These are phyloP conservation scores for Thermochaetoides dissita DNA, from an alignment of 2,329 filamentous ascomycete genomes.

Conservation along the genomic window DNA sequence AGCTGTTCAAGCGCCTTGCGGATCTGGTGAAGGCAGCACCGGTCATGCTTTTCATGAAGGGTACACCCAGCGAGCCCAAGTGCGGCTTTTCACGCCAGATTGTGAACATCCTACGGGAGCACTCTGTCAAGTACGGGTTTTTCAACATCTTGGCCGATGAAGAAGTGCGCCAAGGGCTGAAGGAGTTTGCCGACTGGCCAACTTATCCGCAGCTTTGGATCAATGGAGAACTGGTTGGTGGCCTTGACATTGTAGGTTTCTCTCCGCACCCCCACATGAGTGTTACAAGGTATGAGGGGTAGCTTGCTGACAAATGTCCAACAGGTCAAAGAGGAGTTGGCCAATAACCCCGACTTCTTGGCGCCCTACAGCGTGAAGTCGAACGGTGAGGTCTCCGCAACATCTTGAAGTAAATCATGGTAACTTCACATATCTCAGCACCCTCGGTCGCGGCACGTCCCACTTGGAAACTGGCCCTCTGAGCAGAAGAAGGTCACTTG, in stretches of 20 bases:
- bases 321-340: slow-evolving; percentile 86
- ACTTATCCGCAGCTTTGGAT: slow-evolving; percentile 95
- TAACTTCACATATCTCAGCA: no score
- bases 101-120: slow-evolving; percentile 73
- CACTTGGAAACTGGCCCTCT: no score
- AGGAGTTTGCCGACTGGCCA: slow-evolving; percentile 97
- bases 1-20: slow-evolving; percentile 63
- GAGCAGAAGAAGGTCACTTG: no score
- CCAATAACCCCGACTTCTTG: slow-evolving; percentile 71
- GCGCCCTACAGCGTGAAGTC: slow-evolving; percentile 51
- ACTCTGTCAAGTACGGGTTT: slow-evolving; percentile 90
- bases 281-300: no score
- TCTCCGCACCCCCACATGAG: background rate
- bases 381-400: slow-evolving; percentile 25
- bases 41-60: slow-evolving; percentile 99
- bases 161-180: slow-evolving; percentile 88
- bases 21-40: slow-evolving; percentile 89
- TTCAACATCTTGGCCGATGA: slow-evolving; percentile 98
- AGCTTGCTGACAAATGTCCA: slow-evolving; percentile 5
- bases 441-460: no score
- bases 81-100: slow-evolving; percentile 92
- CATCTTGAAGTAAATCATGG: background rate
- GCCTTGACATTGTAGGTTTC: slow-evolving; percentile 77
- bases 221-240: slow-evolving; percentile 77
- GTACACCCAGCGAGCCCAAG: slow-evolving; percentile 86